These are phyloP conservation scores for Persicaria tinctoria DNA, from an alignment of 148 eudicot species.

Conservation along the genomic window DNA sequence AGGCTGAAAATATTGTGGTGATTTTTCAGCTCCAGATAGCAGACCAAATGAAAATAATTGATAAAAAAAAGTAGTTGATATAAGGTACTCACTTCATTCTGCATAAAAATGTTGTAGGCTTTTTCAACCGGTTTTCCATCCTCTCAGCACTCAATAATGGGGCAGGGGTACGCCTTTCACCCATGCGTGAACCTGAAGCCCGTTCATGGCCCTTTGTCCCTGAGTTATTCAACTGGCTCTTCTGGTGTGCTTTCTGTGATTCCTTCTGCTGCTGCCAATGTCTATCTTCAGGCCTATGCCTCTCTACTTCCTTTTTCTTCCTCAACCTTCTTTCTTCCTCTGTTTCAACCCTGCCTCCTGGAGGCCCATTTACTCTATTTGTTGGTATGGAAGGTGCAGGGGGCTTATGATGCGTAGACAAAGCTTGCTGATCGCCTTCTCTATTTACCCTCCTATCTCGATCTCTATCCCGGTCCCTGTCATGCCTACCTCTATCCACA, in stretches of 20 bases:
- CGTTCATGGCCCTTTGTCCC: constrained; percentile 66
- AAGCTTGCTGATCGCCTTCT: constrained; percentile 33
- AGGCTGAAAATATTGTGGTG: background rate
- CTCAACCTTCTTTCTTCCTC: constrained; percentile 89
- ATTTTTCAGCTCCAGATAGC: background rate
- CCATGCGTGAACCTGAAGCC: constrained; percentile 71
- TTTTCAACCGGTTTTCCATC: constrained; percentile 84
- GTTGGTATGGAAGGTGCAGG: constrained; percentile 38
- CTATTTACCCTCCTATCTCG: constrained; percentile 27
- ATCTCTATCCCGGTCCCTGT: constrained; percentile 22
- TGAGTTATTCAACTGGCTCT: constrained; percentile 60
- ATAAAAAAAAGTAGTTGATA: constrained; percentile 5
- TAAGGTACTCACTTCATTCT: constrained; percentile 81
- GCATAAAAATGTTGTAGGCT: constrained; percentile 93
- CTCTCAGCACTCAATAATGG: constrained; percentile 70
- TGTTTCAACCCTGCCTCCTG: constrained; percentile 58
- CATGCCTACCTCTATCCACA: constrained; percentile 31
- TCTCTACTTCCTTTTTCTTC: constrained; percentile 77
- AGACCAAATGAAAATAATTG: constrained; percentile 2
- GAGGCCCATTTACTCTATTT: constrained; percentile 43
- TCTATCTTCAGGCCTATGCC: constrained; percentile 71
- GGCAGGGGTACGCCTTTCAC: constrained; percentile 57
- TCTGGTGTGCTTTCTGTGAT: constrained; percentile 51
- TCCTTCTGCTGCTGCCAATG: constrained; percentile 70
- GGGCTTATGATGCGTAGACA: constrained; percentile 54